Evolutionary conservation across 129 eudicot genomes (phyloP).

Genomic region (Daucus carota): DNA sequence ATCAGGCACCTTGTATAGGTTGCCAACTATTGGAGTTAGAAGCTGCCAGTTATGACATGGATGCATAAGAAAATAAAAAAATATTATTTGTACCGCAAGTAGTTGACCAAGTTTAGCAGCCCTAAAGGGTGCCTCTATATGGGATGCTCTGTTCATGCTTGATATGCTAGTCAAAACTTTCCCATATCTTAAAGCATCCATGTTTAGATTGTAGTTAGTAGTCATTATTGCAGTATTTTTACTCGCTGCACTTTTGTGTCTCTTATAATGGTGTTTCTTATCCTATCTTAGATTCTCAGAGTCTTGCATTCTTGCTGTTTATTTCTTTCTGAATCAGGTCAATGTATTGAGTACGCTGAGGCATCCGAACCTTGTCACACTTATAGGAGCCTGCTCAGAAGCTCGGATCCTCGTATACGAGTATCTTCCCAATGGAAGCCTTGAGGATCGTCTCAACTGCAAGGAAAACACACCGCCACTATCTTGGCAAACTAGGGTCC

Average conservation of each 20-base stretch:
- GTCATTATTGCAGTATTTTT: not conserved
- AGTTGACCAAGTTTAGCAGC: no score
- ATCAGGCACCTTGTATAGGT: no score
- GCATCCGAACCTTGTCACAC: conserved; percentile 86
- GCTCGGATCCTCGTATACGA: conserved; percentile 68
- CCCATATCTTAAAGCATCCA: conserved; percentile 1
- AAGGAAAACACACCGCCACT: conserved; percentile 74
- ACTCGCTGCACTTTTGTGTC: no score
- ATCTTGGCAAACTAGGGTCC: conserved; percentile 84
- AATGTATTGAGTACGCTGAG: conserved; percentile 76
- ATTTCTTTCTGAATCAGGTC: conserved; percentile 33
- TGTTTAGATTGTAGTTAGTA: not conserved
- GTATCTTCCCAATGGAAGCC: conserved; percentile 79
- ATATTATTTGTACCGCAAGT: no score
- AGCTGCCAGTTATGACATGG: no score
- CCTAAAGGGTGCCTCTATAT: no score
- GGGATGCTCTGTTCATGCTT: not conserved
- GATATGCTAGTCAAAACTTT: not conserved
- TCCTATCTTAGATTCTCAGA: not conserved
- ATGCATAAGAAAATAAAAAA: no score
- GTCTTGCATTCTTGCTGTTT: not conserved
- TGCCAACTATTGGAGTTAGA: no score
- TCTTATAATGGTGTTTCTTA: not conserved
- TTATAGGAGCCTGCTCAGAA: conserved; percentile 81
- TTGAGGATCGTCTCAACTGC: conserved; percentile 89